Evolutionary conservation across 495 filamentous ascomycete genomes (phyloP).

Genomic region (Neurospora sp.): DNA sequence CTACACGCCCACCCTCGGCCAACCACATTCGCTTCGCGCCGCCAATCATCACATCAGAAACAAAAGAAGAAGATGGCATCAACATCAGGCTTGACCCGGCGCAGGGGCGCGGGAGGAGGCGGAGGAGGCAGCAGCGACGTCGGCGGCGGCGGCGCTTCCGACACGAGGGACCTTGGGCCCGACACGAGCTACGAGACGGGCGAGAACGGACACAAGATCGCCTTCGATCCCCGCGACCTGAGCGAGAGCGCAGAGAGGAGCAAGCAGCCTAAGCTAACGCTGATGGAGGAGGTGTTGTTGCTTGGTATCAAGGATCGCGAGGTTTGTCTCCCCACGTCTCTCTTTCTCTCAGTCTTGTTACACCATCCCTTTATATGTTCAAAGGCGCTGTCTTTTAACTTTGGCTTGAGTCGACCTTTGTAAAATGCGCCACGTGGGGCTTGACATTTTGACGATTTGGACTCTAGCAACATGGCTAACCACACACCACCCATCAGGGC

Average conservation of each 20-base stretch:
- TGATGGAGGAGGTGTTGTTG: slow-evolving; percentile 96
- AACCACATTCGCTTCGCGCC: slow-evolving; percentile 1
- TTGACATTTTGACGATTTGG: background rate
- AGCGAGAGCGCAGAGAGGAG: slow-evolving; percentile 92
- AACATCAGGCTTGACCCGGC: slow-evolving; percentile 28
- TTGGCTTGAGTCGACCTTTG: background rate
- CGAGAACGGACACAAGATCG: slow-evolving; percentile 98
- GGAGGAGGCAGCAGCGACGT: slow-evolving; percentile 15
- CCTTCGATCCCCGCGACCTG: slow-evolving; percentile 93
- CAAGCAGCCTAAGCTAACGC: slow-evolving; percentile 94
- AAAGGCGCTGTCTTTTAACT: background rate
- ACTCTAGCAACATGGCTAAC: background rate
- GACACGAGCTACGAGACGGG: slow-evolving; percentile 87
- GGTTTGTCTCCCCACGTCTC: slow-evolving; percentile 38
- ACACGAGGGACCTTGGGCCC: slow-evolving; percentile 51
- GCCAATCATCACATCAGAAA: background rate
- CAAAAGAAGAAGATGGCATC: background rate
- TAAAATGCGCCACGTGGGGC: background rate
- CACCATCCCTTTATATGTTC: background rate
- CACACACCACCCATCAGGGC: slow-evolving; percentile 45
- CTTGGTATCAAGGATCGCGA: slow-evolving; percentile 98
- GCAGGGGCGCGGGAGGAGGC: slow-evolving; percentile 20
- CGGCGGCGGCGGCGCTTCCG: slow-evolving; percentile 25
- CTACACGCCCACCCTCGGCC: background rate
- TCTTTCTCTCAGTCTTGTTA: background rate